Conservation (phyloP, 208 protist genomes). For the Leishmania gerbilli region DNA sequence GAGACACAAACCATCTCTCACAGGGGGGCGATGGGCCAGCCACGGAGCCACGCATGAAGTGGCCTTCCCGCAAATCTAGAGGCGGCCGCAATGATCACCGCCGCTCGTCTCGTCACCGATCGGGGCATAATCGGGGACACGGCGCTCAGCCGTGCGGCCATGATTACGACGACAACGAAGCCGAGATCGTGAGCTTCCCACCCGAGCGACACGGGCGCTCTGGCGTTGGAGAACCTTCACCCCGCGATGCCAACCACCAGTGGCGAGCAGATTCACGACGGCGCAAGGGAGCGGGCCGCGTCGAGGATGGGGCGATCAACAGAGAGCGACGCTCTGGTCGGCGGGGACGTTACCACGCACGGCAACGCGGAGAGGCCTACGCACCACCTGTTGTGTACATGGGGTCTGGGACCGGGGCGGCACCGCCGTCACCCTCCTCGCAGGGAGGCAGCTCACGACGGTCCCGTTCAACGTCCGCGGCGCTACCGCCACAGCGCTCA, state of each 20-base stretch:
- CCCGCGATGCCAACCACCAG: neutral
- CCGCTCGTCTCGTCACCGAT: neutral
- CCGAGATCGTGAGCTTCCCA: neutral
- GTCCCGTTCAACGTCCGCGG: conserved; percentile 1
- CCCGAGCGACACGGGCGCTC: neutral
- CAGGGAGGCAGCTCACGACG: conserved; percentile 7
- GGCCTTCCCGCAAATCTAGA: neutral
- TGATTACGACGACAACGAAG: neutral
- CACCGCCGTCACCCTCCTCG: conserved; percentile 19
- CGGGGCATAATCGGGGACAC: neutral
- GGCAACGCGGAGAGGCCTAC: conserved; percentile 14
- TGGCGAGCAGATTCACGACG: conserved; percentile 1
- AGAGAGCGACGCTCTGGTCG: neutral
- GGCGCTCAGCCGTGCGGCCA: conserved; percentile 3
- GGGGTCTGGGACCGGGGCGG: neutral
- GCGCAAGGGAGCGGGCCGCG: neutral
- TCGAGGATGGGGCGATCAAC: neutral
- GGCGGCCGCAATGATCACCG: neutral
- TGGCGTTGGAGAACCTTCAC: neutral
- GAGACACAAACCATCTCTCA: neutral
- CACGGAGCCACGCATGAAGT: conserved; percentile 13
- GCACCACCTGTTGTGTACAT: conserved; percentile 30
- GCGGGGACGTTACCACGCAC: neutral
- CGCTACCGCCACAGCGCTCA: conserved; percentile 8
- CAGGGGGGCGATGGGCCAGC: neutral